Conservation (phyloP, 768 basidiomycete species). For the Trichaptum fuscoviolaceum region DNA sequence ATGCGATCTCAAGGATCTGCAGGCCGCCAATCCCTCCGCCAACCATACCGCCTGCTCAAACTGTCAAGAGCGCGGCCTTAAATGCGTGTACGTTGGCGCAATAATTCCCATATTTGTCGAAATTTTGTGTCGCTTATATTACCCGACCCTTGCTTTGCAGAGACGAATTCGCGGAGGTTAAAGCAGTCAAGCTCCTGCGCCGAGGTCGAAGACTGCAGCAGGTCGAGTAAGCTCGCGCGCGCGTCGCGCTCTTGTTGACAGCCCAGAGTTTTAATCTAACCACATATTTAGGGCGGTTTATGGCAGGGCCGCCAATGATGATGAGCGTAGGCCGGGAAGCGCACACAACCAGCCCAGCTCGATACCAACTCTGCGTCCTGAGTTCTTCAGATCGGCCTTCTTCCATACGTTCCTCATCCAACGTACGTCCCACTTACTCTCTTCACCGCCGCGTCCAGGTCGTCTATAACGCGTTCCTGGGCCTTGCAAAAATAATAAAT, state of each 20-base stretch:
- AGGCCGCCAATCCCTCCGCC: constrained; percentile 41
- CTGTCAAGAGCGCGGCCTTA: constrained; percentile 81
- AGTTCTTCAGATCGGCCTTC: constrained; percentile 83
- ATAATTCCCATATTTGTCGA: constrained; percentile 3
- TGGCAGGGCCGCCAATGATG: constrained; percentile 55
- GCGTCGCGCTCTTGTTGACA: not conserved
- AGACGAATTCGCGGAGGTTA: constrained; percentile 88
- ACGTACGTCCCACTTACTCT: constrained; percentile 42
- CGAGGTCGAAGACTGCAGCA: constrained; percentile 77
- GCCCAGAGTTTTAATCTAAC: not conserved
- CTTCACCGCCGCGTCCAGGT: not conserved
- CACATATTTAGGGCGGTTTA: constrained; percentile 30
- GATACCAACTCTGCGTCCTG: constrained; percentile 67
- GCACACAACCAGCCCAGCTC: constrained; percentile 37
- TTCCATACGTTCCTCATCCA: constrained; percentile 83
- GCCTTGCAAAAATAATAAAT: constrained; percentile 1
- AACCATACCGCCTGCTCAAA: constrained; percentile 70
- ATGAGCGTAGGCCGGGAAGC: constrained; percentile 26
- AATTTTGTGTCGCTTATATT: not conserved
- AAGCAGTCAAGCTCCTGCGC: constrained; percentile 80
- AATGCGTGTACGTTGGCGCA: constrained; percentile 79
- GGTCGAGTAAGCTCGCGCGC: constrained; percentile 58
- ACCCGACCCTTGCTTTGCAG: constrained; percentile 35
- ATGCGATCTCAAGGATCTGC: constrained; percentile 87
- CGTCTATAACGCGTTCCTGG: not conserved